Evolutionary conservation across 805 yeast genomes (phyloP).

Genomic region (Candida takata): DNA sequence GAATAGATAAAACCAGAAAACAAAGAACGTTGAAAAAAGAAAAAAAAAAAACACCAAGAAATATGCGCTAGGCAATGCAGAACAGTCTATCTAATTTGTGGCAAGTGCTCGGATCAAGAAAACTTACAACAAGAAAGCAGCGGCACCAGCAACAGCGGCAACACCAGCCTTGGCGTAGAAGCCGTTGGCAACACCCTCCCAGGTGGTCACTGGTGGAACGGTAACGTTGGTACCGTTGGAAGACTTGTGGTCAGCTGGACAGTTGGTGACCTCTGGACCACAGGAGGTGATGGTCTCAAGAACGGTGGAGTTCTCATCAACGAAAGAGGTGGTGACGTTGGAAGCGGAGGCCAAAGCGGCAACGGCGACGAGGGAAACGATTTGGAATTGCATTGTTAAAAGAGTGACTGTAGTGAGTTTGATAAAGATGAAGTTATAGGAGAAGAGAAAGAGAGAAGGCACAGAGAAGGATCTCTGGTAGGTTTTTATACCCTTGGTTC

Average conservation of each 20-base stretch:
- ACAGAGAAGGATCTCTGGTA: no score
- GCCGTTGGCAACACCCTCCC: slow-evolving; percentile 24
- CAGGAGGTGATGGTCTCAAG: slow-evolving; percentile 14
- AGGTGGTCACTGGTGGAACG: slow-evolving; percentile 21
- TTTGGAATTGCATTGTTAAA: slow-evolving; percentile 27
- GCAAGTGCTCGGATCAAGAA: no score
- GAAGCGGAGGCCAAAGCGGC: slow-evolving; percentile 22
- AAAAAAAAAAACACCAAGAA: no score
- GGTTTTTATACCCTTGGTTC: no score
- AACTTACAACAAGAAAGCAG: slow-evolving; percentile 25
- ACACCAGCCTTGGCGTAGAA: slow-evolving; percentile 24
- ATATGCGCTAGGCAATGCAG: no score
- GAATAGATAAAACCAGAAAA: no score
- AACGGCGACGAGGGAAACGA: slow-evolving; percentile 22
- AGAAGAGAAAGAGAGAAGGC: not conserved
- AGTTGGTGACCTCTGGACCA: slow-evolving; percentile 12
- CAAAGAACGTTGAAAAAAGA: no score
- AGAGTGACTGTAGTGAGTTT: slow-evolving; percentile 24
- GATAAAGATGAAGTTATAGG: slow-evolving; percentile 2
- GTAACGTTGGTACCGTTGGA: slow-evolving; percentile 19
- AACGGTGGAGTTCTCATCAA: slow-evolving; percentile 10
- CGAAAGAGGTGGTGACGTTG: slow-evolving; percentile 13
- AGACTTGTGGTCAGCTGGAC: slow-evolving; percentile 9
- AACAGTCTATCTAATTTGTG: no score
- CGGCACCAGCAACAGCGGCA: slow-evolving; percentile 25